A percentile compares a stretch with the other conserved stretches of the same genome.
phyloP scores from a whole-genome alignment of 768 basidiomycete genomes.

The Tricholoma saponaceum region DNA sequence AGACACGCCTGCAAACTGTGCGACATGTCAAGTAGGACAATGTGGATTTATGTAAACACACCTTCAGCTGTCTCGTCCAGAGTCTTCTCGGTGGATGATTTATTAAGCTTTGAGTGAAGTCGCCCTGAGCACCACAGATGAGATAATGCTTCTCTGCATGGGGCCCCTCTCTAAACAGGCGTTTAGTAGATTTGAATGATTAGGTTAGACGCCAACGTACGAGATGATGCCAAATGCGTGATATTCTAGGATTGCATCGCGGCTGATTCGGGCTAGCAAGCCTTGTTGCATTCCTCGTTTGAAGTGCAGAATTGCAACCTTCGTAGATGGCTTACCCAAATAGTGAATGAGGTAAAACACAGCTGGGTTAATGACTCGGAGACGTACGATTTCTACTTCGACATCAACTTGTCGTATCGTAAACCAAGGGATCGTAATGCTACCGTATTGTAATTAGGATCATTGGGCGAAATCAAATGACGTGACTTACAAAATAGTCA shows the following conservation, averaged over 20 bases:
- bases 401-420: constrained; percentile 74
- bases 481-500: no score
- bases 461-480: background rate
- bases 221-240: no score
- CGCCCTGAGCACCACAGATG: constrained; percentile 82
- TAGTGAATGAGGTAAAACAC: constrained; percentile 5
- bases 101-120: constrained; percentile 74
- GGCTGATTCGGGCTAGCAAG: constrained; percentile 72
- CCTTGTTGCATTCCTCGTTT: no score
- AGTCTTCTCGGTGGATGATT: constrained; percentile 64
- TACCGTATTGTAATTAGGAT: constrained; percentile 19
- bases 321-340: constrained; percentile 61
- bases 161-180: constrained; percentile 56
- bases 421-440: constrained; percentile 73
- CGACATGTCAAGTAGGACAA: background rate
- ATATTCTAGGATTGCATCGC: constrained; percentile 74
- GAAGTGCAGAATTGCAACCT: constrained; percentile 78
- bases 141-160: constrained; percentile 78
- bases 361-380: background rate
- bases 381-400: constrained; percentile 71
- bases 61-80: constrained; percentile 83
- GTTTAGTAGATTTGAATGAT: background rate
- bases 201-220: constrained; percentile 36
- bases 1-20: constrained; percentile 75
- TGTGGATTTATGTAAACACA: constrained; percentile 15